Evolutionary conservation across 129 eudicot species (phyloP).

Genomic region (Escallonia herrerae): DNA sequence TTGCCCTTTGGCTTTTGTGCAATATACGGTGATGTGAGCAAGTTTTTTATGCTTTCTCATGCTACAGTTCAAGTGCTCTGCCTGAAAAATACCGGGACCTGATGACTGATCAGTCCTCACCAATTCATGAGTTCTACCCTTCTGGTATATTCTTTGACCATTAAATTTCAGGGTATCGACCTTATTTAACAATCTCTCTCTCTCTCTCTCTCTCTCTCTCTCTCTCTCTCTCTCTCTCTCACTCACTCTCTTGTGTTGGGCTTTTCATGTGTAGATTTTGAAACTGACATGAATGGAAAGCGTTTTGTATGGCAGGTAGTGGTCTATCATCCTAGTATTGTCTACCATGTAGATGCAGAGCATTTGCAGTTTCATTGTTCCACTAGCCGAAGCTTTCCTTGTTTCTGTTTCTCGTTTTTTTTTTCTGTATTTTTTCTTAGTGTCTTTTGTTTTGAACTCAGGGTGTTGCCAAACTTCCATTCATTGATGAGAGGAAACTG

Average conservation of each 20-base stretch:
- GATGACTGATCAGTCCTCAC: constrained; percentile 91
- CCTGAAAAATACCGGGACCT: constrained; percentile 71
- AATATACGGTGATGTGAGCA: constrained; percentile 1
- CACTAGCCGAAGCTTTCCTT: too few relatives aligned
- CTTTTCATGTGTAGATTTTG: constrained; percentile 56
- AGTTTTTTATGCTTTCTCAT: constrained; percentile 6
- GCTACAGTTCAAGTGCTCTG: constrained; percentile 69
- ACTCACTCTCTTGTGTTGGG: too few relatives aligned
- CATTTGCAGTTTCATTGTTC: too few relatives aligned
- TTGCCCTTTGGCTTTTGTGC: neutral
- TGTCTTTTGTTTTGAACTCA: constrained; percentile 21
- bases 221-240: too few relatives aligned
- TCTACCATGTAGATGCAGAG: too few relatives aligned
- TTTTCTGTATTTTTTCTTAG: neutral
- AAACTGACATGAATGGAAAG: constrained; percentile 94
- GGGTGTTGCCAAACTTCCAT: constrained; percentile 95
- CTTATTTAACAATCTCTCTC: too few relatives aligned
- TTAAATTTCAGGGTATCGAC: neutral
- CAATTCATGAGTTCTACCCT: constrained; percentile 83
- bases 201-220: too few relatives aligned
- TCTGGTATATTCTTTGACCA: constrained; percentile 38
- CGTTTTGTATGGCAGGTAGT: constrained; percentile 97
- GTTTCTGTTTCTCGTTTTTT: neutral
- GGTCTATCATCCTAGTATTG: neutral
- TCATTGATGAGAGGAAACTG: constrained; percentile 86